Percentiles rank a stretch among this genome's conserved stretches.
Evolutionary conservation across 2,329 filamentous ascomycete genomes (phyloP).

Genomic region (Xylariaceae sp.): DNA sequence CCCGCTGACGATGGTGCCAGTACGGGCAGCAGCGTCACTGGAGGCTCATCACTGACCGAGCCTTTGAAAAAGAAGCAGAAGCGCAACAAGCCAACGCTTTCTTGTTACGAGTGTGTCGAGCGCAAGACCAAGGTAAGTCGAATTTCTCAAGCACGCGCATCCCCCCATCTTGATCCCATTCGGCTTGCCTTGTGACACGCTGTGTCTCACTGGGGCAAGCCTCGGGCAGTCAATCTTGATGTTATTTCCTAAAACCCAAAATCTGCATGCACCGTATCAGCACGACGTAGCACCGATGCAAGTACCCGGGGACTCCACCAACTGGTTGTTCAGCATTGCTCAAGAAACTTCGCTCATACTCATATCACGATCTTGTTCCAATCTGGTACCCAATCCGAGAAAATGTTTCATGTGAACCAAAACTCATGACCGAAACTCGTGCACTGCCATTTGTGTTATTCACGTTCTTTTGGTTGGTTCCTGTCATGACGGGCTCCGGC

Average conservation of each 20-base stretch:
- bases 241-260: not conserved
- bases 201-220: not conserved
- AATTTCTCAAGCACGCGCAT: constrained; percentile 2
- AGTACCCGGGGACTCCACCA: constrained; percentile 8
- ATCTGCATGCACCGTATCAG: constrained; percentile 21
- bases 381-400: no score
- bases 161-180: not conserved
- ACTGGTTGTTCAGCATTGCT: not conserved
- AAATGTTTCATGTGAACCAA: no score
- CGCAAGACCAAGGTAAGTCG: constrained; percentile 70
- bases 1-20: constrained; percentile 26
- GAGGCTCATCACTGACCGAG: constrained; percentile 23
- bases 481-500: no score
- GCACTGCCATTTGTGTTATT: no score
- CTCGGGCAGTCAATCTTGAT: constrained; percentile 6
- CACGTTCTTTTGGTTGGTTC: no score
- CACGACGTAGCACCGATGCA: constrained; percentile 26
- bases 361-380: not conserved
- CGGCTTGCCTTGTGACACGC: no score
- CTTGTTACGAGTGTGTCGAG: constrained; percentile 76
- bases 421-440: no score
- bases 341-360: not conserved
- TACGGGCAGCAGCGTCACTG: constrained; percentile 23
- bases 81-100: constrained; percentile 78
- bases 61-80: constrained; percentile 70